Evolutionary conservation across 2,329 filamentous ascomycete species (phyloP).

Genomic region (Trichoderma breve): DNA sequence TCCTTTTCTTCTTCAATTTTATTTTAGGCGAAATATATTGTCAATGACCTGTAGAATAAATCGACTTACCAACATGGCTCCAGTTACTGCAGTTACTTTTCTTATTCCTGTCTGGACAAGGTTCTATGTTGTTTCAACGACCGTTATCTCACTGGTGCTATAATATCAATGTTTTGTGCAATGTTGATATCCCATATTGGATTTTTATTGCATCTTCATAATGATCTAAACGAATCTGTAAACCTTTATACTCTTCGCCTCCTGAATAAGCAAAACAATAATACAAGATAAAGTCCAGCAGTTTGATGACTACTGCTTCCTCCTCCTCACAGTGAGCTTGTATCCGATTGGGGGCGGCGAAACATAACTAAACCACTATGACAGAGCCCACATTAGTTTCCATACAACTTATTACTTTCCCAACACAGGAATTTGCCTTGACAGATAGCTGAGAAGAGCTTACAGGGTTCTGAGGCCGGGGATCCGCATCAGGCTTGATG

Average conservation of each 20-base stretch:
- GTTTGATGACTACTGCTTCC: neutral
- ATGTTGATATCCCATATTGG: neutral
- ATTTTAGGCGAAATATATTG: neutral
- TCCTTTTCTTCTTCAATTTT: neutral
- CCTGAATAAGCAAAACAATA: neutral
- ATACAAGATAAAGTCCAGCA: neutral
- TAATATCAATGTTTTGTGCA: neutral
- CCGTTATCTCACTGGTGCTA: neutral
- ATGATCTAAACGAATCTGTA: neutral
- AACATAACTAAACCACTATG: conserved; percentile 3
- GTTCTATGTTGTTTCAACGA: neutral
- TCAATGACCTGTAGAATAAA: neutral
- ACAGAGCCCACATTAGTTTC: neutral
- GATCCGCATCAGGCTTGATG: neutral
- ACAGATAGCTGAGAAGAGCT: neutral
- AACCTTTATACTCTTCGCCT: neutral
- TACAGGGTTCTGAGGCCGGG: conserved; percentile 6
- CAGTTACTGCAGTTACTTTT: neutral
- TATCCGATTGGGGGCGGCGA: conserved; percentile 2
- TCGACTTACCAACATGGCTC: neutral
- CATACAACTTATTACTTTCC: neutral
- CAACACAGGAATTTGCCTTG: neutral
- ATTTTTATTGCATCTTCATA: neutral
- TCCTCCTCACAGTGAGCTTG: neutral
- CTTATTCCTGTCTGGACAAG: neutral